phyloP scores from a whole-genome alignment of 495 filamentous ascomycete species.

The Trichoderma asperelloides region DNA sequence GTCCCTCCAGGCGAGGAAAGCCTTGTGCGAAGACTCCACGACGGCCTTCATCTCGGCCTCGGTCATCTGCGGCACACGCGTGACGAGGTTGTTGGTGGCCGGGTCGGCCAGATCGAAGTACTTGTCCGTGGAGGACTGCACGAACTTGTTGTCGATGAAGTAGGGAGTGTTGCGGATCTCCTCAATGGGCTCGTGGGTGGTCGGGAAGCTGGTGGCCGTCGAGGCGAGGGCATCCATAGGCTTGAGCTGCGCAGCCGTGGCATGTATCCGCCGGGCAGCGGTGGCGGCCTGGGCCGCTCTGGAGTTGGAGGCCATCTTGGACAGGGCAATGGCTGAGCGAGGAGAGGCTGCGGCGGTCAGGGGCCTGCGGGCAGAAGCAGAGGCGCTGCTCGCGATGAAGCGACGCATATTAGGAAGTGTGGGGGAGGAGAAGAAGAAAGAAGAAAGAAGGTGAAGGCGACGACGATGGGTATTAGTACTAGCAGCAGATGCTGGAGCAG shows the following conservation, averaged over 20 bases:
- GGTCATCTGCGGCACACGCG: conserved; percentile 93
- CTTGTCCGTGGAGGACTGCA: conserved; percentile 59
- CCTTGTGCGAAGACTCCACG: conserved; percentile 78
- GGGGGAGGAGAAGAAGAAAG: background rate
- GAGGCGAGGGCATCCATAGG: conserved; percentile 44
- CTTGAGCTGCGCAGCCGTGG: conserved; percentile 50
- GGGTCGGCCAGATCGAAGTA: conserved; percentile 95
- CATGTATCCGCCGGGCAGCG: conserved; percentile 43
- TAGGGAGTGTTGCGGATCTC: conserved; percentile 73
- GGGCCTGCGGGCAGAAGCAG: background rate
- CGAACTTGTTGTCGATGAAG: conserved; percentile 88
- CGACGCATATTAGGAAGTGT: background rate
- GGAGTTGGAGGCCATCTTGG: conserved; percentile 26
- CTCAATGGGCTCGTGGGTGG: conserved; percentile 69
- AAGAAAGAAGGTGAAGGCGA: too few relatives aligned
- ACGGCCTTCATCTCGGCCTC: conserved; percentile 82
- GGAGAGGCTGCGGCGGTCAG: background rate
- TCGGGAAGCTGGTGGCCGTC: conserved; percentile 65
- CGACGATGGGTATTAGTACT: too few relatives aligned
- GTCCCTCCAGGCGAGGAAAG: conserved; percentile 79
- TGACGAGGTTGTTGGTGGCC: conserved; percentile 95
- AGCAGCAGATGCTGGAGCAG: too few relatives aligned
- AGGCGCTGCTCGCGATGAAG: conserved; percentile 7
- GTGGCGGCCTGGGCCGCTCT: conserved; percentile 17
- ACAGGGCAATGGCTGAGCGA: background rate